Base-by-base conservation (phyloP, 2,329 filamentous ascomycete genomes). In the Peltaster fructicola region DNA sequence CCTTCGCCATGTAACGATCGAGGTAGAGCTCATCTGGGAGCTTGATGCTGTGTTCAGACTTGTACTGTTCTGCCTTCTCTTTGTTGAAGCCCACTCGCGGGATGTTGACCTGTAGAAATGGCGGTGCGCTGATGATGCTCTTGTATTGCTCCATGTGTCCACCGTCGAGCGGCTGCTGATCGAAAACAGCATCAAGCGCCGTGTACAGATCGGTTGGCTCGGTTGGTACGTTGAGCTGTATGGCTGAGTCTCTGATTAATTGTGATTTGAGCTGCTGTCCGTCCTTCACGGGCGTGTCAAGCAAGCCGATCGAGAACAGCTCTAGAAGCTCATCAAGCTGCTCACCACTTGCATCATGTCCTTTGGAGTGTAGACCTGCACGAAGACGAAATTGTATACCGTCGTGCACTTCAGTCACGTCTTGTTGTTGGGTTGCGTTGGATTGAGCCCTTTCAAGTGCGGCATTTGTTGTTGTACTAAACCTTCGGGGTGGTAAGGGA, bases 341-440 rank as follows among this genome's bases (percentile, higher is more conserved):
- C 35, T 90, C 75, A 3, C 75, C 76, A 21, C 72, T 65, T 5
- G 62, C 53, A 29, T 79, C 68, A 16, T 66, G 56, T 3, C 63
- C 65, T n/a, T 63, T 64, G 5, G 80, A 67, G 29, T 65, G 72
- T 43, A 95, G 84, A 3, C 85, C 84, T 25, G 79, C 82, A 41
- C 88, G 78, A n/a, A 93, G 60, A 24, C 88, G 76, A 43, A 85
- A 82, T 30, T 93, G 68, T 14, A 92, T 78, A 41, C 85, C 88
- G 30, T 81, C 81, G 56, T 93, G 84, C 22, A 93, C 85, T 51
- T 98, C 88, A 8, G 82, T 82, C 4, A 93, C 85, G 51, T 98
- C 88, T 52, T 98, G 84, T 44, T 98, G 88, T 24, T 43, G 23
- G 25, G 31, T 44, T 16, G 80, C 65, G 10, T 64, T 65, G 20